Evolutionary conservation across 371 early-diverging fungal genomes (phyloP).

Genomic region (Mucor plumbeus): DNA sequence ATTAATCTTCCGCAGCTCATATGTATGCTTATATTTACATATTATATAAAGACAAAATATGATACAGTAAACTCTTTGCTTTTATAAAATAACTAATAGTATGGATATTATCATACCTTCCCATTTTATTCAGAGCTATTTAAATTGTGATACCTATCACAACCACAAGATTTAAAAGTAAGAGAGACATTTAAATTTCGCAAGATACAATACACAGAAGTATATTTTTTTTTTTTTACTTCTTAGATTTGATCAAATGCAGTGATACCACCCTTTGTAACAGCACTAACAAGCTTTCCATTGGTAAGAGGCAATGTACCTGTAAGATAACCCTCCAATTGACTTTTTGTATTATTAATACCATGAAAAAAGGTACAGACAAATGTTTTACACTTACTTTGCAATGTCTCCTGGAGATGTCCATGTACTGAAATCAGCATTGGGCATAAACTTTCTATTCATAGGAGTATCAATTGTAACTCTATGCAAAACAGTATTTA

Average conservation of each 20-base stretch:
- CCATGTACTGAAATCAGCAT: constrained; percentile 88
- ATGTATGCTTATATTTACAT: no score
- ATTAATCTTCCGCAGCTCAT: neutral
- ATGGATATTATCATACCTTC: no score
- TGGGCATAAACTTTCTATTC: constrained; percentile 90
- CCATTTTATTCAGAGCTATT: neutral
- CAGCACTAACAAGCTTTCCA: constrained; percentile 61
- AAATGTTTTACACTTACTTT: constrained; percentile 50
- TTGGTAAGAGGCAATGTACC: constrained; percentile 46
- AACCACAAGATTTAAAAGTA: neutral
- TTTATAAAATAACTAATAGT: no score
- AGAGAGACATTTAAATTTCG: no score
- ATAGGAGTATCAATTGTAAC: constrained; percentile 92
- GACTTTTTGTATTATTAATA: neutral
- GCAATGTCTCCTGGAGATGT: constrained; percentile 84
- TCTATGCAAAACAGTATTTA: constrained; percentile 35
- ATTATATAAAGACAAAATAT: no score
- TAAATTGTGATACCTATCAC: constrained; percentile 4
- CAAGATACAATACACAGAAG: neutral
- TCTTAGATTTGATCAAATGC: constrained; percentile 50
- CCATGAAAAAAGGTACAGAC: neutral
- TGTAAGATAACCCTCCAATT: constrained; percentile 58
- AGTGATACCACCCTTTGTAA: constrained; percentile 59
- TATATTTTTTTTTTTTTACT: neutral
- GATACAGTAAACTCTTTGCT: no score